Evolutionary conservation across 371 early-diverging fungal species (phyloP).

Genomic region (Mucor plumbeus): DNA sequence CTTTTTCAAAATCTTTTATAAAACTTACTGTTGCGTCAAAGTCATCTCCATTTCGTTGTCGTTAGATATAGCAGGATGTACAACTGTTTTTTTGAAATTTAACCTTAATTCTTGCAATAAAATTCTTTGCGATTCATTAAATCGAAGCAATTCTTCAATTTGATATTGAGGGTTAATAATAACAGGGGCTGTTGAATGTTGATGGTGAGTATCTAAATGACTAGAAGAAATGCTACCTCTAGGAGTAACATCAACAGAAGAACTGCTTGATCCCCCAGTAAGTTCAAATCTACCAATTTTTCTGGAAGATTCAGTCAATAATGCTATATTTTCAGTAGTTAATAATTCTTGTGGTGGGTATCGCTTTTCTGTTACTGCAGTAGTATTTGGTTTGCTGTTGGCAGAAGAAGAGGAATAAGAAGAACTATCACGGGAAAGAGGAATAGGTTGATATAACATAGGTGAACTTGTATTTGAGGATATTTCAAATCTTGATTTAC

Average conservation of each 20-base stretch:
- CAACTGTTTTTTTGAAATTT: conserved; percentile 11
- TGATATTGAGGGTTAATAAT: conserved; percentile 27
- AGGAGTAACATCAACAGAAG: conserved; percentile 14
- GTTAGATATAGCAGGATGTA: background rate
- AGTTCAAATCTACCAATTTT: conserved; percentile 54
- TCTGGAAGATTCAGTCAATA: conserved; percentile 39
- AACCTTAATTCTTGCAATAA: conserved; percentile 40
- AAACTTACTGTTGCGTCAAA: conserved; percentile 11
- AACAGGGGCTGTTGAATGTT: conserved; percentile 9
- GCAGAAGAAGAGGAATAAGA: conserved; percentile 41
- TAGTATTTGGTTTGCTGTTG: conserved; percentile 21
- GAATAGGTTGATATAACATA: conserved; percentile 30
- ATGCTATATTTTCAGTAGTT: conserved; percentile 16
- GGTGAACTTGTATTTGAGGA: conserved; percentile 25
- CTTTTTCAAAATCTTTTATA: background rate
- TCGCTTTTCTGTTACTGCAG: conserved; percentile 28
- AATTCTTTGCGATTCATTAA: conserved; percentile 39
- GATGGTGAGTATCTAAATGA: background rate
- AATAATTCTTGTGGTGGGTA: conserved; percentile 28
- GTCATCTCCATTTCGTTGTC: background rate
- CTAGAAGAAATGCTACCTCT: conserved; percentile 22
- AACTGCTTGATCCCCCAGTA: conserved; percentile 27
- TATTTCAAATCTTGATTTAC: conserved; percentile 29
- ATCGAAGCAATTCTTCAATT: conserved; percentile 40
- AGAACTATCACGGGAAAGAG: conserved; percentile 46